phyloP scores from a whole-genome alignment of 1,284 basidiomycete genomes.

The Marasmius oreades region DNA sequence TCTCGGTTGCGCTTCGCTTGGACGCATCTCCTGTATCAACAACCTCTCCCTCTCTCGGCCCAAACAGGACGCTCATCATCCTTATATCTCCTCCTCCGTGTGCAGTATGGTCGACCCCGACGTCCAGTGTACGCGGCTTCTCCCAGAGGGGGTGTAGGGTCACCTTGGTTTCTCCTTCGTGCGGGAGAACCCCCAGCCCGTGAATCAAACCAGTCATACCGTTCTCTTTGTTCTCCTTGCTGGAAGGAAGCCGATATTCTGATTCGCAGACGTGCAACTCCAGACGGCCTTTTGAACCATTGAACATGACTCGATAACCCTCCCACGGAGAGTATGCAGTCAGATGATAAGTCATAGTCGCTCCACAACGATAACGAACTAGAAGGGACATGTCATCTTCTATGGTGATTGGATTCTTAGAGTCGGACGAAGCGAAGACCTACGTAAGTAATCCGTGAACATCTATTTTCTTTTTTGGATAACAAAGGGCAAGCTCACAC shows the following conservation, averaged over 20 bases:
- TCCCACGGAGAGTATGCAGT: slow-evolving; percentile 43
- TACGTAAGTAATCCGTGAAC: slow-evolving; percentile 10
- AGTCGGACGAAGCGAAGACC: slow-evolving; percentile 41
- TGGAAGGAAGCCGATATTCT: slow-evolving; percentile 29
- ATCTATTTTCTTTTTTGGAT: background rate
- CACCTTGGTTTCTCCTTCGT: slow-evolving; percentile 42
- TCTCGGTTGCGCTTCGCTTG: slow-evolving; percentile 43
- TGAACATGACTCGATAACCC: slow-evolving; percentile 54
- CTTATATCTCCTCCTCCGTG: slow-evolving; percentile 51
- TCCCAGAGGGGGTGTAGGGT: slow-evolving; percentile 46
- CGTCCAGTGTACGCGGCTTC: slow-evolving; percentile 38
- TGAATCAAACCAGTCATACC: slow-evolving; percentile 38
- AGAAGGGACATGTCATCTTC: slow-evolving; percentile 55
- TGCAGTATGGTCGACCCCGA: slow-evolving; percentile 39
- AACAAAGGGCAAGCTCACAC: slow-evolving; percentile 25
- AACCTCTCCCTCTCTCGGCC: slow-evolving; percentile 19
- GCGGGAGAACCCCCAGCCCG: slow-evolving; percentile 40
- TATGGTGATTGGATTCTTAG: slow-evolving; percentile 40
- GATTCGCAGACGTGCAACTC: slow-evolving; percentile 55
- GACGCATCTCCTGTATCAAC: slow-evolving; percentile 40
- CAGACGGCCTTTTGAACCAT: slow-evolving; percentile 48
- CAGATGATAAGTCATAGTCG: slow-evolving; percentile 51
- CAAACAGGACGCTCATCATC: slow-evolving; percentile 50
- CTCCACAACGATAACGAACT: slow-evolving; percentile 45
- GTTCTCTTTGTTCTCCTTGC: slow-evolving; percentile 18